These are phyloP conservation scores for Papiliotrema terrestris DNA, from an alignment of 1,284 basidiomycete species.

Conservation along the genomic window DNA sequence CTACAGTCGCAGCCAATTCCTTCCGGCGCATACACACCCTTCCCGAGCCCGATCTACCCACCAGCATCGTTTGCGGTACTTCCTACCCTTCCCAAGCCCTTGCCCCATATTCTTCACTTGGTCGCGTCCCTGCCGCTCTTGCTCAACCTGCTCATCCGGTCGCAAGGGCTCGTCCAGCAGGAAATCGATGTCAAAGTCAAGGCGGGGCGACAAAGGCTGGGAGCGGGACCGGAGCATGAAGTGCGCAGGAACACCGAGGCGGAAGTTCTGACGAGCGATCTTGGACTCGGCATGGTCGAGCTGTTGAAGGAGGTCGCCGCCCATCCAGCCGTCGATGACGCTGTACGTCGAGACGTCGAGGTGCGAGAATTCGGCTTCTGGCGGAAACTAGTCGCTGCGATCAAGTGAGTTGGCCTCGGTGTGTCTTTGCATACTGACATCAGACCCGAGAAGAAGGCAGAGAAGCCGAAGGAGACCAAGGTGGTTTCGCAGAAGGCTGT, in stretches of 20 bases:
- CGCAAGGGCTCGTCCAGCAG: slow-evolving; percentile 65
- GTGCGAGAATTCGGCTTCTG: slow-evolving; percentile 42
- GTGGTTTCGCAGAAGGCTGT: not conserved
- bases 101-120: slow-evolving; percentile 49
- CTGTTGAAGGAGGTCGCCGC: slow-evolving; percentile 34
- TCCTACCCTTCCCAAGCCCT: slow-evolving; percentile 43
- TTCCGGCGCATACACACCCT: slow-evolving; percentile 36
- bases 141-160: slow-evolving; percentile 45
- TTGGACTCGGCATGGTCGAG: slow-evolving; percentile 35
- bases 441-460: not conserved
- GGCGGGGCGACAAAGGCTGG: slow-evolving; percentile 68
- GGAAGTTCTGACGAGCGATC: slow-evolving; percentile 44
- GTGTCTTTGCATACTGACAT: not conserved
- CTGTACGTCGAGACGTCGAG: slow-evolving; percentile 36
- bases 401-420: slow-evolving; percentile 9
- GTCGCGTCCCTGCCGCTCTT: slow-evolving; percentile 52
- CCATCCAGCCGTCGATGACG: slow-evolving; percentile 36
- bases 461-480: not conserved
- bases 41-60: slow-evolving; percentile 54
- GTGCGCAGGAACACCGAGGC: slow-evolving; percentile 58
- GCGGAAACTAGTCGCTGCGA: slow-evolving; percentile 29
- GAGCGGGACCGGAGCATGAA: slow-evolving; percentile 63
- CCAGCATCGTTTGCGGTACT: slow-evolving; percentile 59
- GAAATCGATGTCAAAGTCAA: slow-evolving; percentile 60
- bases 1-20: slow-evolving; percentile 66